A percentile compares a stretch with the other conserved stretches of the same genome.
phyloP scores from a whole-genome alignment of 345 rosid species.

The Dovyalis caffra region DNA sequence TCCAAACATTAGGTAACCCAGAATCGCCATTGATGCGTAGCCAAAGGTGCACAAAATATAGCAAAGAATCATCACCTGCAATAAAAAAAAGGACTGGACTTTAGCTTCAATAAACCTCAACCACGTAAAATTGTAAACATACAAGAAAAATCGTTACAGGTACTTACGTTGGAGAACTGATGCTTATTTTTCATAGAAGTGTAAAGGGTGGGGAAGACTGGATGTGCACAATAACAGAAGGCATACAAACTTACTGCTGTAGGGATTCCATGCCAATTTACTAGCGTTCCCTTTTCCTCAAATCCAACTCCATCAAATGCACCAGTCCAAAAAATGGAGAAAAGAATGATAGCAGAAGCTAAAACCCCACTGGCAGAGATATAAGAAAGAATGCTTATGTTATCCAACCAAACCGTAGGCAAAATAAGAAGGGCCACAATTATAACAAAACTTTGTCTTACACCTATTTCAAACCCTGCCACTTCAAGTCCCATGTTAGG shows the following conservation, averaged over 20 bases:
- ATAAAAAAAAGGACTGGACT: too few species aligned
- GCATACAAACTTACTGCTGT: constrained; percentile 80
- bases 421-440: constrained; percentile 62
- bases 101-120: too few species aligned
- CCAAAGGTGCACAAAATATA: constrained; percentile 14
- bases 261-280: constrained; percentile 57
- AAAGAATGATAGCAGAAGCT: constrained; percentile 73
- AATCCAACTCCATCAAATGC: constrained; percentile 77
- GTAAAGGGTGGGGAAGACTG: constrained; percentile 82
- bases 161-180: constrained; percentile 77
- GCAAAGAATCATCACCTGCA: constrained; percentile 31
- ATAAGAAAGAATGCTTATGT: constrained; percentile 79
- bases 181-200: constrained; percentile 73
- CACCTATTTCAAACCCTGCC: constrained; percentile 44
- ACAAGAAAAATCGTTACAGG: background rate
- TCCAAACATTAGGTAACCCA: constrained; percentile 30
- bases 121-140: background rate
- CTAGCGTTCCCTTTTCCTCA: constrained; percentile 37
- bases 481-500: too few species aligned
- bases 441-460: constrained; percentile 56
- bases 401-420: too few species aligned
- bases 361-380: constrained; percentile 86
- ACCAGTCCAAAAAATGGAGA: constrained; percentile 67
- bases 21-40: constrained; percentile 28
- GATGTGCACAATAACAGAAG: constrained; percentile 94